Base-by-base conservation (phyloP, 345 rosid species). In the Populus euphratica region DNA sequence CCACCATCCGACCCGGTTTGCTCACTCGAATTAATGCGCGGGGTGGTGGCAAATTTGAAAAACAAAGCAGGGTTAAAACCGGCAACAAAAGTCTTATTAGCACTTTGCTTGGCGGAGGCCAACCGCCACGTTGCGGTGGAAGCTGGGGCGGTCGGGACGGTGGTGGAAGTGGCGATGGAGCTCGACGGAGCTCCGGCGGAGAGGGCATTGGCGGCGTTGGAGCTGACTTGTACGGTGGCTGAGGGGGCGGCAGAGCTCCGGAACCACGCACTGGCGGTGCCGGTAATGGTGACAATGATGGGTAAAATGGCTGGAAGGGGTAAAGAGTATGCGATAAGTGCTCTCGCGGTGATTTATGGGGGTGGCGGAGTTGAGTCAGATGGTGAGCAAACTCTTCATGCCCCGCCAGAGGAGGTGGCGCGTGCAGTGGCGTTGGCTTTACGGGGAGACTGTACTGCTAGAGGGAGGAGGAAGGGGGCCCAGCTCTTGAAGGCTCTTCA, bases 221-320 rank as follows among this genome's bases (percentile, higher is more conserved):
- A 92, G 87, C 90, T 91, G 31, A 84, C 89, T 81, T 92, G 96
- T 70, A 94, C 92, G 76, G 93, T 92, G 66, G 76, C 78, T 3
- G 92, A 88, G 78, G 97, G 97, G 29, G 93, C 94, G 27, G 92
- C 91, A 69, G 94, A 91, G 87, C 86, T 90, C 82, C 84, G 94
- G 17, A 80, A 87, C 27, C 98, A 92, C 79, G 94, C 93, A 6
- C 87, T 94, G 79, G 91, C 93, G 9, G 96, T 94, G 59, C 98
- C 97, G 12, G 97, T 88, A 75, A 94, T 94, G 97, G 98, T 94
- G 68, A 77, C 91, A 1, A 92, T 91, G 85, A 94, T 94, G 98
- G 97, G 93, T 72, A 88, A 85, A 76, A 77, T 92, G 83, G 84
- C 88, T 9, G 97, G 91, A 2, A 89, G 98, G 47, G 98, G 98